Percentiles rank a stretch among this genome's conserved stretches.
phyloP scores from a whole-genome alignment of 257 asterid genomes.

The Pogostemon cablin region DNA sequence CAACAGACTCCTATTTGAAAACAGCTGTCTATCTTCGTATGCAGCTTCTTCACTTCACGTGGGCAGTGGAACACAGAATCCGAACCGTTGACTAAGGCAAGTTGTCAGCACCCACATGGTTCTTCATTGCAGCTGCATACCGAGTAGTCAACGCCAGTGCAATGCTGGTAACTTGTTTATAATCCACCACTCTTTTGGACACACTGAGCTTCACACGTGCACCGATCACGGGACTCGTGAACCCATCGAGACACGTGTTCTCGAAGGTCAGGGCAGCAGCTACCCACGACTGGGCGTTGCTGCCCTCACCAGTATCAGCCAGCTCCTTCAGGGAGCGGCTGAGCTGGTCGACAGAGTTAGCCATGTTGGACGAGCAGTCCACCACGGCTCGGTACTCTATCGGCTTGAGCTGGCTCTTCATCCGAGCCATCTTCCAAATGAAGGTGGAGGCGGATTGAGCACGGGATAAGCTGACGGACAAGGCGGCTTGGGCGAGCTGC shows the following conservation, averaged over 20 bases:
- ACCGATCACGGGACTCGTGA: constrained; percentile 26
- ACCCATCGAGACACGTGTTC: constrained; percentile 49
- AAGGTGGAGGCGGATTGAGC: constrained; percentile 43
- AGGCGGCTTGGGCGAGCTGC: constrained; percentile 51
- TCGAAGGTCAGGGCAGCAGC: constrained; percentile 51
- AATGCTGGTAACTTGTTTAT: constrained; percentile 47
- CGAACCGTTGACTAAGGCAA: neutral
- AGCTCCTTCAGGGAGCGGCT: constrained; percentile 37
- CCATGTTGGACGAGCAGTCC: constrained; percentile 45
- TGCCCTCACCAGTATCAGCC: neutral
- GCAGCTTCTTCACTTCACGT: no score
- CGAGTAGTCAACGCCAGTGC: constrained; percentile 48
- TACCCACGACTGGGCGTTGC: constrained; percentile 49
- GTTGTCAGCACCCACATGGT: neutral
- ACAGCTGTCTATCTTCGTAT: no score
- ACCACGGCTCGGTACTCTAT: constrained; percentile 35
- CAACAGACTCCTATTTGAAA: no score
- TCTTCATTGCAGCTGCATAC: constrained; percentile 36
- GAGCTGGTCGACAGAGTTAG: constrained; percentile 38
- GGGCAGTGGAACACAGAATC: no score
- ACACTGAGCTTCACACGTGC: constrained; percentile 37
- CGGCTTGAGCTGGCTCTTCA: constrained; percentile 35
- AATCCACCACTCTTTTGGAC: constrained; percentile 30
- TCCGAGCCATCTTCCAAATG: constrained; percentile 36
- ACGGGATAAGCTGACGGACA: constrained; percentile 40